Conservation (phyloP, 768 basidiomycete species). For the Termitomyces sp. region DNA sequence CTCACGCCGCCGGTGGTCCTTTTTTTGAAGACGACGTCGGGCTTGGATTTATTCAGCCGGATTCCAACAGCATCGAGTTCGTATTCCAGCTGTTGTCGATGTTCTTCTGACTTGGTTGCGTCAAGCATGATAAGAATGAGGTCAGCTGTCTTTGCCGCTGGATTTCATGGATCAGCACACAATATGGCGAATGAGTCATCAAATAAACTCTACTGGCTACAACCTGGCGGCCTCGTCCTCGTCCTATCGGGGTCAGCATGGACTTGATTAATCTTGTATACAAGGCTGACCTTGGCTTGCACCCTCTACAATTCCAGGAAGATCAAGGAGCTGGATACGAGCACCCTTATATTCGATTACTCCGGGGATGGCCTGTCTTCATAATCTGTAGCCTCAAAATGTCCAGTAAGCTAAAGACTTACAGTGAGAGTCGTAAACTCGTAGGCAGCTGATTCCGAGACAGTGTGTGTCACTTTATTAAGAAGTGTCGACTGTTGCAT, state of each 20-base stretch:
- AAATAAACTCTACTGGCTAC: slow-evolving; percentile 64
- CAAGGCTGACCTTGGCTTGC: slow-evolving; percentile 60
- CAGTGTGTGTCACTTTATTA: slow-evolving; percentile 88
- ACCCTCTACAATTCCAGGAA: slow-evolving; percentile 94
- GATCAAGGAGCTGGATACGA: slow-evolving; percentile 89
- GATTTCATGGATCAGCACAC: background rate
- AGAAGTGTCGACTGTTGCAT: slow-evolving; percentile 75
- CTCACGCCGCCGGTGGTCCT: slow-evolving; percentile 88
- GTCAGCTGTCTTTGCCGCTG: slow-evolving; percentile 87
- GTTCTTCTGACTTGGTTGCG: slow-evolving; percentile 90
- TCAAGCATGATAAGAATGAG: slow-evolving; percentile 91
- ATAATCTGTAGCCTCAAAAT: slow-evolving; percentile 1
- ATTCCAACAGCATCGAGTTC: slow-evolving; percentile 98
- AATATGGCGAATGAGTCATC: background rate
- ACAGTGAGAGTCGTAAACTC: slow-evolving; percentile 93
- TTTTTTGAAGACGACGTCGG: slow-evolving; percentile 93
- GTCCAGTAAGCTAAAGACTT: slow-evolving; percentile 14
- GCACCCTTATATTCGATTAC: slow-evolving; percentile 93
- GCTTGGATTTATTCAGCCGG: slow-evolving; percentile 81
- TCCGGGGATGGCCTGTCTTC: slow-evolving; percentile 82
- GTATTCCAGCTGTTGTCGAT: slow-evolving; percentile 79
- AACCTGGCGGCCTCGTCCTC: slow-evolving; percentile 93
- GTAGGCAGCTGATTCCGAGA: slow-evolving; percentile 84
- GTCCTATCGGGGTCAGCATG: slow-evolving; percentile 31
- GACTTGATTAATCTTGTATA: background rate